Percentiles rank a stretch among this genome's conserved stretches.
These are phyloP conservation scores for Spatholobus suberectus DNA, from an alignment of 306 rosid species.

Conservation along the genomic window DNA sequence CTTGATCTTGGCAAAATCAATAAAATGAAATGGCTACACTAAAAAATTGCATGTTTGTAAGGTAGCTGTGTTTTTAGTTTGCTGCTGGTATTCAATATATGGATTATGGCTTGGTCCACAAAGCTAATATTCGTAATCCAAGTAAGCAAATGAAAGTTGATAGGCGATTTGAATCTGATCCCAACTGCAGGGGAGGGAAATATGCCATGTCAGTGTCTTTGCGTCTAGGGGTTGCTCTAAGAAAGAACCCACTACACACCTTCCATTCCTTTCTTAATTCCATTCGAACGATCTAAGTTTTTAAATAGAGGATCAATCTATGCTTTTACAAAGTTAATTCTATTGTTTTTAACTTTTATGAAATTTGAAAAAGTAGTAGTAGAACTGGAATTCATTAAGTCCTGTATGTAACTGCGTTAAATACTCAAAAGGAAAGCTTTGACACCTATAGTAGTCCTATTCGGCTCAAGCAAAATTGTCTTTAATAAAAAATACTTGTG, in stretches of 20 bases:
- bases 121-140: conserved; percentile 23
- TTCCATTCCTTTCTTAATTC: conserved; percentile 29
- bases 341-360: not conserved
- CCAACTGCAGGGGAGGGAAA: not conserved
- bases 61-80: not conserved
- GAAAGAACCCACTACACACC: not conserved
- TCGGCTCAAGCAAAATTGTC: too few relatives aligned
- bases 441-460: too few relatives aligned
- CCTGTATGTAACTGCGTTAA: too few relatives aligned
- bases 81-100: not conserved
- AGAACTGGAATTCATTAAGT: too few relatives aligned
- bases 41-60: too few relatives aligned
- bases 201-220: conserved; percentile 34
- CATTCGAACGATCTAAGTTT: not conserved
- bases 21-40: not conserved
- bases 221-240: conserved; percentile 14
- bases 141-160: conserved; percentile 27
- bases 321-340: not conserved
- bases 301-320: not conserved
- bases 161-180: conserved; percentile 34
- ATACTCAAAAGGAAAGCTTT: too few relatives aligned
- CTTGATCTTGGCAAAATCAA: not conserved
- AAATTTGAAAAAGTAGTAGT: not conserved
- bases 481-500: too few relatives aligned
- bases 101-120: not conserved